These are phyloP conservation scores for Herpetomonas tarakana DNA, from an alignment of 208 protist genomes.

Conservation along the genomic window DNA sequence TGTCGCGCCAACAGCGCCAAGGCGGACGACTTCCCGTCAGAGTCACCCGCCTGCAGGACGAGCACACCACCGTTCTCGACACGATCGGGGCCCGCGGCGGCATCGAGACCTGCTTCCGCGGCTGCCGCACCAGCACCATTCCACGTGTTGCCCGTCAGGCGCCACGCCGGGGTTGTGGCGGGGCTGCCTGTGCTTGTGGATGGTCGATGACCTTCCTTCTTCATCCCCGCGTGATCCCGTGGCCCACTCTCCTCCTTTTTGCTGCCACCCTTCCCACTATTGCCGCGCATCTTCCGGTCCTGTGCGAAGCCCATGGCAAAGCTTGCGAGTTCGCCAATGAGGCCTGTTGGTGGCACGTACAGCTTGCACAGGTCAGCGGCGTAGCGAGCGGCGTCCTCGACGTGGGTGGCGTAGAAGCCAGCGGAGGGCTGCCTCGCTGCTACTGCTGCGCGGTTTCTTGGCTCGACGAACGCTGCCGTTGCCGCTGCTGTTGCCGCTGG, in stretches of 20 bases:
- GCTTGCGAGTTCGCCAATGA: constrained; percentile 53
- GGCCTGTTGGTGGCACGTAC: constrained; percentile 50
- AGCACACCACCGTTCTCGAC: constrained; percentile 37
- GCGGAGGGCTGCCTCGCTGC: not conserved
- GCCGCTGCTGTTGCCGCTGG: too few relatives aligned
- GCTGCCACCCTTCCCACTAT: not conserved
- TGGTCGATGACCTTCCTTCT: not conserved
- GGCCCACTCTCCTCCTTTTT: too few relatives aligned
- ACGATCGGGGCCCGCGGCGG: not conserved
- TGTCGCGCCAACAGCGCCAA: constrained; percentile 42
- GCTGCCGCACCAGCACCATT: not conserved
- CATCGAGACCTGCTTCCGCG: not conserved
- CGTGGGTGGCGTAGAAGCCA: constrained; percentile 5
- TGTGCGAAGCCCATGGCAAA: constrained; percentile 38
- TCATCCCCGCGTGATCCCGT: too few relatives aligned
- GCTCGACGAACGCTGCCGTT: too few relatives aligned
- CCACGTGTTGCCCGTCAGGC: not conserved
- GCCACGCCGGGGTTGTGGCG: constrained; percentile 1
- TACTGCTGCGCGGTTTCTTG: too few relatives aligned
- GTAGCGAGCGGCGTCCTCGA: constrained; percentile 24
- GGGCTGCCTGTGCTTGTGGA: not conserved
- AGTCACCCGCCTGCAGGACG: constrained; percentile 59
- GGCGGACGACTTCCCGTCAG: constrained; percentile 71
- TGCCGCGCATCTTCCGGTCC: not conserved
- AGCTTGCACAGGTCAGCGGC: constrained; percentile 42